Evolutionary conservation across 2,329 filamentous ascomycete species (phyloP).

Genomic region (Microsporum ferrugineum): DNA sequence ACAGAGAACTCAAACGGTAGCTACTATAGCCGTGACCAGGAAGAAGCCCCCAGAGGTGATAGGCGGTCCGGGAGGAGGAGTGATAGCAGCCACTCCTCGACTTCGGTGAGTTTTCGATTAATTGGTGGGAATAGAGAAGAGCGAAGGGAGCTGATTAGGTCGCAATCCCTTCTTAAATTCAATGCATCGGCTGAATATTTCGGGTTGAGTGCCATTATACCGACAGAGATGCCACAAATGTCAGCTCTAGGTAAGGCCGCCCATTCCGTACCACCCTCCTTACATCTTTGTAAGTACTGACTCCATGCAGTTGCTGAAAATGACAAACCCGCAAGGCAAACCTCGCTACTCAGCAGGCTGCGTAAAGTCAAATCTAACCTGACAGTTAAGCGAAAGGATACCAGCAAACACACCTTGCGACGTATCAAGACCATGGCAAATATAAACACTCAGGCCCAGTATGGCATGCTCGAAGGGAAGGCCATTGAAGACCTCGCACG

Average conservation of each 20-base stretch:
- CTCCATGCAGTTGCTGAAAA: not conserved
- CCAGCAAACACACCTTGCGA: constrained; percentile 20
- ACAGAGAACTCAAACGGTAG: constrained; percentile 1
- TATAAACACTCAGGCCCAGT: constrained; percentile 20
- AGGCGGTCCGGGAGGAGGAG: constrained; percentile 5
- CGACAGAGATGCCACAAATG: not conserved
- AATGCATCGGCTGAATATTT: constrained; percentile 17
- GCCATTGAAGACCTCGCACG: constrained; percentile 32
- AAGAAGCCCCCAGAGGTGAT: not conserved
- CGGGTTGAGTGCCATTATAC: not conserved
- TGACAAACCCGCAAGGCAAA: not conserved
- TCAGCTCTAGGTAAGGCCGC: not conserved
- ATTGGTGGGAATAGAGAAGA: constrained; percentile 17
- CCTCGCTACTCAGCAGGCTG: constrained; percentile 20
- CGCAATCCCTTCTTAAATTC: constrained; percentile 17
- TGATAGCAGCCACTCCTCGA: constrained; percentile 16
- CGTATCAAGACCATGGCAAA: constrained; percentile 32
- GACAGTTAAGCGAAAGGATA: constrained; percentile 16
- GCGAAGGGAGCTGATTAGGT: constrained; percentile 15
- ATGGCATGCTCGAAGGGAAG: constrained; percentile 28
- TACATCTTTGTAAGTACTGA: not conserved
- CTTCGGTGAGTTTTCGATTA: constrained; percentile 16
- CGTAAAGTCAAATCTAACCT: constrained; percentile 28
- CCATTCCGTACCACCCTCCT: not conserved
- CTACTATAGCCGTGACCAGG: not conserved